Evolutionary conservation across 306 rosid species (phyloP).

Genomic region (Casuarina equisetifolia): DNA sequence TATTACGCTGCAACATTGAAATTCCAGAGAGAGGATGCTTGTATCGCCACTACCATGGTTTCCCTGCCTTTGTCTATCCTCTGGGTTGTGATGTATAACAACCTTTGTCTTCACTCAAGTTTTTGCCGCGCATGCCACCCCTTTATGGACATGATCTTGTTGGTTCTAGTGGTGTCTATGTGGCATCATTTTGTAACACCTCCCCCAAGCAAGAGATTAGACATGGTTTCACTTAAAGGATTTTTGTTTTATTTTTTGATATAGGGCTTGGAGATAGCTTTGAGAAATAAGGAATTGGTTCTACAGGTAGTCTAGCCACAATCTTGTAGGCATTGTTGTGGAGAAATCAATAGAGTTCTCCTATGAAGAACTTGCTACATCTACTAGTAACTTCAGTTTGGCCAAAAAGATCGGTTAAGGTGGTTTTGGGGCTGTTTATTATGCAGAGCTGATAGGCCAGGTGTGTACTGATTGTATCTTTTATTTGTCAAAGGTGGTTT

Average conservation of each 20-base stretch:
- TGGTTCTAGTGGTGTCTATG: no score
- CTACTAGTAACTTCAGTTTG: conserved; percentile 73
- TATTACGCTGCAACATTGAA: no score
- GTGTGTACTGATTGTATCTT: conserved; percentile 40
- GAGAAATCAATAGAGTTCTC: conserved; percentile 76
- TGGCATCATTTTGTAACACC: no score
- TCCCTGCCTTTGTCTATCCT: no score
- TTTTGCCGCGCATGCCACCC: no score
- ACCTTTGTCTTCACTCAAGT: no score
- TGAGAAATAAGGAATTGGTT: conserved; percentile 41
- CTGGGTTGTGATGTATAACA: no score
- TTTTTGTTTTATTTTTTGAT: conserved; percentile 9
- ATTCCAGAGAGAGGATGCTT: no score
- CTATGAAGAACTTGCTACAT: conserved; percentile 71
- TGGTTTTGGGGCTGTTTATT: conserved; percentile 85
- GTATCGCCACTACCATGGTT: no score
- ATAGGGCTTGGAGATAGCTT: conserved; percentile 39
- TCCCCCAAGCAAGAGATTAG: no score
- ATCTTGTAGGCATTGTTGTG: conserved; percentile 51
- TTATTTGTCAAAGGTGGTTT: conserved; percentile 2
- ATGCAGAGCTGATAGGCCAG: conserved; percentile 90
- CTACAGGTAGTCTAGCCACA: conserved; percentile 29
- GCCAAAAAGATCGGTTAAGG: conserved; percentile 83
- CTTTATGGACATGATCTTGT: no score
- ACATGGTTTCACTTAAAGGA: no score